Conservation (phyloP, 139 green algal species). For the Chlorella sorokiniana region DNA sequence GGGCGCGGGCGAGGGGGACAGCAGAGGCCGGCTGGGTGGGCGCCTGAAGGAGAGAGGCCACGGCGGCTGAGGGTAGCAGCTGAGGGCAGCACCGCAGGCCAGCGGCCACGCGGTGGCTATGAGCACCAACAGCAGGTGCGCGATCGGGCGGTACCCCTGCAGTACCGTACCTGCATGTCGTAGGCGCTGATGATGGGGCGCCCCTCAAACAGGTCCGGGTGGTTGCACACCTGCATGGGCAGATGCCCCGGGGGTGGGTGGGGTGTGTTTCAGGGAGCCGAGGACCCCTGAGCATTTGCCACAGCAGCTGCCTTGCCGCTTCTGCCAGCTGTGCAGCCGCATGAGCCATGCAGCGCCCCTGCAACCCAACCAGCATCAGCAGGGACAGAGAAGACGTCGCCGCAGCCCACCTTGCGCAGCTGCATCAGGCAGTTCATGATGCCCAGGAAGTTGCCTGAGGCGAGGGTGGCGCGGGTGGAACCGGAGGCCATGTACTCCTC, state of each 20-base stretch:
- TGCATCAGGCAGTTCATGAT: slow-evolving; percentile 99
- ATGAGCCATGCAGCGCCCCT: not conserved
- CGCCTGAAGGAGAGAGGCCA: too few species aligned
- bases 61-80: too few species aligned
- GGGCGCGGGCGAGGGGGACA: not conserved
- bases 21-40: not conserved
- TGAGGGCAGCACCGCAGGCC: too few species aligned
- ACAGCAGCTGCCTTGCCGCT: not conserved
- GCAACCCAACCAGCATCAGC: not conserved
- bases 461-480: slow-evolving; percentile 73
- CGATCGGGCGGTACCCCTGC: slow-evolving; percentile 41
- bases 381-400: too few species aligned
- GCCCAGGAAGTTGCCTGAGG: slow-evolving; percentile 88
- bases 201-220: slow-evolving; percentile 97
- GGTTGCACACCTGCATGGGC: slow-evolving; percentile 93
- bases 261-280: not conserved
- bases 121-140: too few species aligned
- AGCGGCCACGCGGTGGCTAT: too few species aligned
- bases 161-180: slow-evolving; percentile 67
- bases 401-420: slow-evolving; percentile 89
- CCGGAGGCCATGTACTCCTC: slow-evolving; percentile 94
- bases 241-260: not conserved
- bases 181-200: slow-evolving; percentile 89
- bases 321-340: too few species aligned
- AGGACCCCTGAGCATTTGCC: not conserved